These are phyloP conservation scores for Hypoxylon sp. DNA, from an alignment of 2,329 filamentous ascomycete species.

Conservation along the genomic window DNA sequence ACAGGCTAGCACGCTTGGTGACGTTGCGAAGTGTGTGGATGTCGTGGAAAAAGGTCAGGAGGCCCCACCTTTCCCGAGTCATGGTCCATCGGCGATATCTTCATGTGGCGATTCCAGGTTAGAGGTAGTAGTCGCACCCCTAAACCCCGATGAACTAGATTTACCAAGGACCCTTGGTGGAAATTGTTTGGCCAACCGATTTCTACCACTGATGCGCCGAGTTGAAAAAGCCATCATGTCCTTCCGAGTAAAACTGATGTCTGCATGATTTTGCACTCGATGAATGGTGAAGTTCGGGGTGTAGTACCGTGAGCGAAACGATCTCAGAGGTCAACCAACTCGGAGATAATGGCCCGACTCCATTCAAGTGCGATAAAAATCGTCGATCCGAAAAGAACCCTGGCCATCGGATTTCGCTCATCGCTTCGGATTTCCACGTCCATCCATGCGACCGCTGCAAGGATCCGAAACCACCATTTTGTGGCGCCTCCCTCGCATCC, in stretches of 20 bases:
- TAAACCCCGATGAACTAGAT: too few relatives aligned
- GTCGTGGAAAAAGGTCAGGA: background rate
- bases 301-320: background rate
- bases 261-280: background rate
- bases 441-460: background rate
- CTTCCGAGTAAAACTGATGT: background rate
- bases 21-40: background rate
- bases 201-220: too few relatives aligned
- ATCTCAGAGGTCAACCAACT: slow-evolving; percentile 3
- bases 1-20: background rate
- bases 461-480: background rate
- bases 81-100: background rate
- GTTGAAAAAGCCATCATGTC: background rate
- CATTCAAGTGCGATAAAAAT: background rate
- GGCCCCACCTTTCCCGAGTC: background rate
- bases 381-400: slow-evolving; percentile 5
- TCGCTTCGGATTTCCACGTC: slow-evolving; percentile 8
- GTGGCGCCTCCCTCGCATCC: background rate
- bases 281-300: background rate
- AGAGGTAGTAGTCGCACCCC: background rate
- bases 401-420: slow-evolving; percentile 8
- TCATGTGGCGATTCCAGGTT: background rate
- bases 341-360: slow-evolving; percentile 4
- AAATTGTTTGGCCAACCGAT: background rate
- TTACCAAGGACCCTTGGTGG: too few relatives aligned